A percentile compares a stretch with the other conserved stretches of the same genome.
These are phyloP conservation scores for Helminthosporium solani DNA, from an alignment of 2,329 filamentous ascomycete genomes.

Conservation along the genomic window DNA sequence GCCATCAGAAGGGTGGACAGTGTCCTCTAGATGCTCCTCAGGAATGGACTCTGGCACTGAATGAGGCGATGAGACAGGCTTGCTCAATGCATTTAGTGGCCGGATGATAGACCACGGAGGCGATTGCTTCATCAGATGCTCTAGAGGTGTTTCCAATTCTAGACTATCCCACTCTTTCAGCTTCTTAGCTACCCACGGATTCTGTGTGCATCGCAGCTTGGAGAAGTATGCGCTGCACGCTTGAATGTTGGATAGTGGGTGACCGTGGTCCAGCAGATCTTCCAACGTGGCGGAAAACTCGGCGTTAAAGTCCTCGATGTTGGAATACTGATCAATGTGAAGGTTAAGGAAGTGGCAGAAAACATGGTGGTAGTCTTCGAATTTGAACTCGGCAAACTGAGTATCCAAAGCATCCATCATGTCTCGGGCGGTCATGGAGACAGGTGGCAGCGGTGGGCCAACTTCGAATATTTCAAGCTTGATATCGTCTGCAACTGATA, in stretches of 20 bases:
- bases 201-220: constrained; percentile 40
- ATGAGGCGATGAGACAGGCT: constrained; percentile 11
- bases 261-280: constrained; percentile 37
- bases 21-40: constrained; percentile 23
- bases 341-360: constrained; percentile 43
- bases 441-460: constrained; percentile 36
- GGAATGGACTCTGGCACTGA: constrained; percentile 22
- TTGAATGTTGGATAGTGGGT: constrained; percentile 36
- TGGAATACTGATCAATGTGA: constrained; percentile 36
- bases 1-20: constrained; percentile 18
- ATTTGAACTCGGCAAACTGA: constrained; percentile 30
- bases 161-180: constrained; percentile 34
- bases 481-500: constrained; percentile 39
- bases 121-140: constrained; percentile 32
- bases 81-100: constrained; percentile 22
- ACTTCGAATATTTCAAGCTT: constrained; percentile 41
- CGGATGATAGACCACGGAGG: constrained; percentile 35
- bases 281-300: constrained; percentile 36
- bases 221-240: constrained; percentile 43
- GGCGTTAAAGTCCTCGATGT: constrained; percentile 36
- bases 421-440: constrained; percentile 32
- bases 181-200: constrained; percentile 39
- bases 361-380: constrained; percentile 39
- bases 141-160: constrained; percentile 19
- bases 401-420: constrained; percentile 35